Evolutionary conservation across 805 yeast genomes (phyloP), one percentile per base, ranked within the genome.

Genomic region (Yamadazyma akitaensis): DNA sequence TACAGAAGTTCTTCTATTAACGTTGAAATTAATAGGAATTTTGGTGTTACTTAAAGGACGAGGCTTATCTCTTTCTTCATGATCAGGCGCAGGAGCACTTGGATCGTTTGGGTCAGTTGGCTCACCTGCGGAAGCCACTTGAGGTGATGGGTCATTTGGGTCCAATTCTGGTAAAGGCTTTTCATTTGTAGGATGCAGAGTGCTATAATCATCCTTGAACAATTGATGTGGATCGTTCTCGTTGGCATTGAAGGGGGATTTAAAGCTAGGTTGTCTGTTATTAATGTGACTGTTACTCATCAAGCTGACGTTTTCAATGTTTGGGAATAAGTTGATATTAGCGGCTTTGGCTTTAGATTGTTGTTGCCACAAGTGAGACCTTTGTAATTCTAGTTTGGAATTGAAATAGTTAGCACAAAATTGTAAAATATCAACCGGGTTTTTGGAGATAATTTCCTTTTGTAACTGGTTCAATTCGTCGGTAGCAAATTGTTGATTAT

Each of bases 1-100:
- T 12, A 90, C 97, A 17, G 95, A 85, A 3, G 90, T 86, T 70
- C 97, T 82, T 72, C 97, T 81, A 62, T 83, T 79, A 44, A 88
- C 89, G 63, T 84, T 86, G 65, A 84, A 85, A 43, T 79, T 75
- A 47, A 74, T 64, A 34, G 87, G 88, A 47, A 81, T 67, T 32
- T 51, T 50, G 26, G 49, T 48, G 14, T 24, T 53, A 9, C 56
- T 17, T 9, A 52, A 50, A 17, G 56, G 56, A 39, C 49, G 37
- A 18, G 56, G 56, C 34, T 47, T 46, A 28, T 46, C 48, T 45
- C 44, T 46, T 7, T 42, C 45, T 42, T 50, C 47, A 5, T 33
- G 16, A 26, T 25, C 33, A 14, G 56, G 51, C 6, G 53, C 53
- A 35, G 53, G 37, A 10, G 49, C 25, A 17, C 32, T 38, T 13